Percentiles rank a stretch among this genome's conserved stretches.
These are phyloP conservation scores for Hyphodiscus sp. DNA, from an alignment of 2,329 filamentous ascomycete genomes.

Conservation along the genomic window DNA sequence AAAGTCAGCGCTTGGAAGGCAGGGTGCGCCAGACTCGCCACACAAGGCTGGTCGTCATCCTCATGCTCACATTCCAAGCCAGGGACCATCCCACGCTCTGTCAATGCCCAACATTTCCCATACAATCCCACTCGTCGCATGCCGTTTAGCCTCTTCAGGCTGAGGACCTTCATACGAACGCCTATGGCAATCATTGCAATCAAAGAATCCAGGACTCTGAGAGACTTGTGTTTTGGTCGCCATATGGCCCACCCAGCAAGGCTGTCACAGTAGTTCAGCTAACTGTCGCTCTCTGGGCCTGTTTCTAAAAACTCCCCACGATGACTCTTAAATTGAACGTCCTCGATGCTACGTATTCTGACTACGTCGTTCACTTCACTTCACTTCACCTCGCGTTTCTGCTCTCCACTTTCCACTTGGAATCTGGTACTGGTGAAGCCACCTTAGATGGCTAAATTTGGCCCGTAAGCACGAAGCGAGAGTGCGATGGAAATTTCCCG, in stretches of 20 bases:
- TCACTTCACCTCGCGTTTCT: no score
- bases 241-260: not conserved
- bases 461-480: slow-evolving; percentile 15
- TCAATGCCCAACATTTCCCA: not conserved
- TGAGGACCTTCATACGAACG: not conserved
- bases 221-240: not conserved
- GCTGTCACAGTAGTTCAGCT: not conserved
- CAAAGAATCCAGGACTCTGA: not conserved
- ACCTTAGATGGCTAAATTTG: slow-evolving; percentile 13
- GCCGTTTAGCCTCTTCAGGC: not conserved
- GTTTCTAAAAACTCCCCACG: not conserved
- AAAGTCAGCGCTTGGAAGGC: not conserved
- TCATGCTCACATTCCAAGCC: not conserved
- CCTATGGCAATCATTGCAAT: not conserved
- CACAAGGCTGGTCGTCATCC: not conserved
- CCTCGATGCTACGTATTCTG: not conserved
- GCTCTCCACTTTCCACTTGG: not conserved
- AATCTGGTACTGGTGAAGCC: not conserved
- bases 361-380: no score
- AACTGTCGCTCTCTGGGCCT: not conserved
- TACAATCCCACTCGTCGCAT: not conserved
- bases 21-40: not conserved
- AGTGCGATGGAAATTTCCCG: not conserved
- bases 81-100: not conserved
- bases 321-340: not conserved